Percentiles rank a stretch among this genome's conserved stretches.
These are phyloP conservation scores for Acrodontium crateriforme DNA, from an alignment of 2,329 filamentous ascomycete genomes.

Conservation along the genomic window DNA sequence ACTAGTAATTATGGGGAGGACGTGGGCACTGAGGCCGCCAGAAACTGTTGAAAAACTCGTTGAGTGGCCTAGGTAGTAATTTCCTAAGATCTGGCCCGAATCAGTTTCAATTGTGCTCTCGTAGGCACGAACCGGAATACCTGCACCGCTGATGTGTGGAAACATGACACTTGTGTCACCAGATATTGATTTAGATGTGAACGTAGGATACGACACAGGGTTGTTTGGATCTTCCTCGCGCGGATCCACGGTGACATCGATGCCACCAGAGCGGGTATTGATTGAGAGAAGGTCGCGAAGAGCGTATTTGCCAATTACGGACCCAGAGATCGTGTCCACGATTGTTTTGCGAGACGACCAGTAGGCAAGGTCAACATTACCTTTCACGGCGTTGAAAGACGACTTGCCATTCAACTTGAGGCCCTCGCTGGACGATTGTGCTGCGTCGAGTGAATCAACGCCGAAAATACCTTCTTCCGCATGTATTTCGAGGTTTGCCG, in stretches of 20 bases:
- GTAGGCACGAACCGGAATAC: constrained; percentile 28
- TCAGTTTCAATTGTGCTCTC: constrained; percentile 24
- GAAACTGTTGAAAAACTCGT: constrained; percentile 25
- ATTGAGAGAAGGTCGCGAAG: constrained; percentile 28
- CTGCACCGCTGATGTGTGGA: background rate
- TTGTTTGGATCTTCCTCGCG: constrained; percentile 18
- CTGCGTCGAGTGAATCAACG: constrained; percentile 1
- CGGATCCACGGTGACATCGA: constrained; percentile 27
- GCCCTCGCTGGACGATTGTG: constrained; percentile 14
- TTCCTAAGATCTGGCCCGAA: constrained; percentile 25
- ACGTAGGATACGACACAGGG: constrained; percentile 21
- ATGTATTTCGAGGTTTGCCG: constrained; percentile 26
- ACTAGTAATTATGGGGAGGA: constrained; percentile 22
- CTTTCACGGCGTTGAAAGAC: constrained; percentile 22
- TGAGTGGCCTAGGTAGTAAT: constrained; percentile 27
- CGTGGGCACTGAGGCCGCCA: constrained; percentile 24
- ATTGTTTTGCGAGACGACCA: constrained; percentile 26
- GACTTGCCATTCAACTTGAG: constrained; percentile 19
- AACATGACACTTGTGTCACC: constrained; percentile 24
- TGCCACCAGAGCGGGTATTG: constrained; percentile 26
- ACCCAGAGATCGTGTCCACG: constrained; percentile 26
- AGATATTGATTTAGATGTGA: constrained; percentile 22
- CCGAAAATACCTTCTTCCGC: constrained; percentile 20
- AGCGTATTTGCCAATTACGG: constrained; percentile 28
- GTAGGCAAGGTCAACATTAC: constrained; percentile 18